Evolutionary conservation across 192 early-diverging fungal genomes (phyloP), one percentile per base, ranked within the genome.

Genomic region (Backusella tarrabulga): DNA sequence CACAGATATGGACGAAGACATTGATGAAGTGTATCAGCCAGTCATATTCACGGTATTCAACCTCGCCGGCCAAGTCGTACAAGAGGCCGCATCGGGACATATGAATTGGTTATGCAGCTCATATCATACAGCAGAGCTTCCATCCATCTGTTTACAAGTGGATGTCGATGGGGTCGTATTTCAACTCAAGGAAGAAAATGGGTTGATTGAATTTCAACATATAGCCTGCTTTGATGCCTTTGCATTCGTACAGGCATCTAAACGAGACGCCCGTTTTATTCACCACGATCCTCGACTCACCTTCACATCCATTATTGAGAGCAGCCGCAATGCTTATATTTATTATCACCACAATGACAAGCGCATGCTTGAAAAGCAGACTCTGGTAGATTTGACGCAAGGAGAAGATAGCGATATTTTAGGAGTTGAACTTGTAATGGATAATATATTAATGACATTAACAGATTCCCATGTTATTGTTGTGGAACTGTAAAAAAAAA

Each of bases 131-230:
- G n/a, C 38, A 40, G 26, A 42, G 17, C 76, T 89, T 67, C 87
- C 85, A n/a, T 82, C 88, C 2, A 82, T 93, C 0, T 92, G 90
- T 73, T 68, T 92, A 11, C 87, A 88, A 56, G 81, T 84, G 32
- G 92, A 94, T 78, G 88, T 94, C 8, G 93, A 94, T 79, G 93
- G 91, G 9, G 67, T 89, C 0, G 89, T 93, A 5, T 94, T 91
- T 80, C 46, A 79, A 6, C 80, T 92, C 46, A 76, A 80, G 7
- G 81, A 79, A 17, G 36, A 41, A 26, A 36, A 77, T 17, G 35
- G 34, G 14, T 40, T 6, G 0, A 75, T 84, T 40, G 40, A 80
- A 74, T 72, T 70, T 8, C 78, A 76, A 2, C 93, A 94, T 77
- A 70, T 70, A 32, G 83, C 88, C 32, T 88, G 92, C 4, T 91